Percentiles rank a stretch among this genome's conserved stretches.
These are phyloP conservation scores for Neofusicoccum cordaticola DNA, from an alignment of 2,329 filamentous ascomycete genomes.

Conservation along the genomic window DNA sequence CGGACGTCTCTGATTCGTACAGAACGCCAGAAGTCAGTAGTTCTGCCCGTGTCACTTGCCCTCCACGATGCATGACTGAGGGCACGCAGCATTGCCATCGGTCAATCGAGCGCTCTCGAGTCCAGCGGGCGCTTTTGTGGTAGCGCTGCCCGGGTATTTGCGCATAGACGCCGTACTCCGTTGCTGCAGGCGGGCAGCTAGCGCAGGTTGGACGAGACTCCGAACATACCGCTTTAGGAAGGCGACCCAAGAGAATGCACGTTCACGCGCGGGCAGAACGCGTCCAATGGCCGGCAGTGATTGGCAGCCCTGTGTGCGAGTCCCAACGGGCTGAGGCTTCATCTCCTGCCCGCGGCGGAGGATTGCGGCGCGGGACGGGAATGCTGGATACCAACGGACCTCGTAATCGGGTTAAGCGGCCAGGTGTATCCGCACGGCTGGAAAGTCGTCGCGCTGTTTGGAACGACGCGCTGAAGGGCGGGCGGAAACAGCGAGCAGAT, in stretches of 20 bases:
- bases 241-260: slow-evolving; percentile 3
- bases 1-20: not conserved
- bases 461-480: not conserved
- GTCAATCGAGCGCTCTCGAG: not conserved
- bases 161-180: not conserved
- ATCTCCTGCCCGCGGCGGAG: not conserved
- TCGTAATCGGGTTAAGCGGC: slow-evolving; percentile 4
- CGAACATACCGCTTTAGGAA: slow-evolving; percentile 5
- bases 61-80: not conserved
- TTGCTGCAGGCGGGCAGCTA: slow-evolving; percentile 5
- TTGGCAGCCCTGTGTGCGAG: slow-evolving; percentile 4
- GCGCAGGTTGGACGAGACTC: slow-evolving; percentile 9
- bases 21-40: not conserved
- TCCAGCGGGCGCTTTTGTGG: not conserved
- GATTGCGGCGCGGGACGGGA: not conserved
- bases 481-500: not conserved
- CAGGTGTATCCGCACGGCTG: not conserved
- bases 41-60: not conserved
- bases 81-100: not conserved
- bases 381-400: slow-evolving; percentile 5
- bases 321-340: not conserved
- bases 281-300: not conserved
- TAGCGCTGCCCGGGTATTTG: not conserved
- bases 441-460: not conserved
- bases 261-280: not conserved